phyloP scores from a whole-genome alignment of 805 yeast species.

The Spathaspora arborariae region DNA sequence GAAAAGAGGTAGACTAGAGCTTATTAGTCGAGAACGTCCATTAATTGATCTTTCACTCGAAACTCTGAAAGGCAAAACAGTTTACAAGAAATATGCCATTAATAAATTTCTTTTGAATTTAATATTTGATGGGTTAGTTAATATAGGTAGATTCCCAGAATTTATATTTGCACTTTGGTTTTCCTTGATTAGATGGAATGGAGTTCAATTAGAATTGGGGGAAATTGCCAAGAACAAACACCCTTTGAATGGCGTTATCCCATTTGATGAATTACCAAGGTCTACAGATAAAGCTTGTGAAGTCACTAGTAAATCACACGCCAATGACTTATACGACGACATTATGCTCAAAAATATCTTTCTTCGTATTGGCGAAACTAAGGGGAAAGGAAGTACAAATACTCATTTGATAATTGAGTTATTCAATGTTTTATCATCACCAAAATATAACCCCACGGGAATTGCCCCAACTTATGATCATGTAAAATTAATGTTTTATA shows the following conservation, averaged over 20 bases:
- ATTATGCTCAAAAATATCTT: slow-evolving; percentile 31
- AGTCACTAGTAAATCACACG: not conserved
- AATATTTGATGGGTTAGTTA: slow-evolving; percentile 27
- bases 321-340: slow-evolving; percentile 16
- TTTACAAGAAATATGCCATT: slow-evolving; percentile 9
- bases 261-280: not conserved
- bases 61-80: not conserved
- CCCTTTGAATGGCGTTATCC: slow-evolving; percentile 2
- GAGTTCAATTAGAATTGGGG: slow-evolving; percentile 2
- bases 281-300: not conserved
- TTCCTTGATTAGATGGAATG: slow-evolving; percentile 30
- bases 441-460: slow-evolving; percentile 13
- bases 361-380: slow-evolving; percentile 26
- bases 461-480: slow-evolving; percentile 13
- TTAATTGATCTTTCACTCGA: slow-evolving; percentile 36
- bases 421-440: slow-evolving; percentile 18
- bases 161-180: slow-evolving; percentile 31
- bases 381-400: slow-evolving; percentile 13
- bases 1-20: not conserved
- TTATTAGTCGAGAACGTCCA: slow-evolving; percentile 10
- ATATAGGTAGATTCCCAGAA: slow-evolving; percentile 28
- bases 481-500: slow-evolving; percentile 26
- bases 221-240: not conserved
- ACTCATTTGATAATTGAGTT: slow-evolving; percentile 25
- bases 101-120: slow-evolving; percentile 30